A percentile compares a stretch with the other conserved stretches of the same genome.
phyloP scores from a whole-genome alignment of 108 stramenopile species.

The Cyclotella kingstonii region DNA sequence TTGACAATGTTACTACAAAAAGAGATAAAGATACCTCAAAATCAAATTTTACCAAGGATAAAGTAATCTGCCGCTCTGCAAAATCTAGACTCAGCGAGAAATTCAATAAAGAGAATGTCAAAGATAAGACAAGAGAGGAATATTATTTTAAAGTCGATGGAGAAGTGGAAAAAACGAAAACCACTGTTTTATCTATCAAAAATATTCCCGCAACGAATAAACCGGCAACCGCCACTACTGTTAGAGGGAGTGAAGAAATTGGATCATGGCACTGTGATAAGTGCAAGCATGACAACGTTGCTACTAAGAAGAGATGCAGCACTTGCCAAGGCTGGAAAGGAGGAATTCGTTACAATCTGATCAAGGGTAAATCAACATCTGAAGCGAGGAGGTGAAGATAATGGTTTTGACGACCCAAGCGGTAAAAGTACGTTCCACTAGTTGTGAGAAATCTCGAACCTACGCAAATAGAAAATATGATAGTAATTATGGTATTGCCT shows the following conservation, averaged over 20 bases:
- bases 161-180: no score
- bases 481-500: no score
- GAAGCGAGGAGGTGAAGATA: not conserved
- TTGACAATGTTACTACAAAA: not conserved
- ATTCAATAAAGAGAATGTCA: no score
- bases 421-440: no score
- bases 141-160: no score
- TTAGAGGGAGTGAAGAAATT: not conserved
- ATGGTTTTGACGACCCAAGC: no score
- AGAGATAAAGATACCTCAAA: not conserved
- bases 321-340: conserved; percentile 5
- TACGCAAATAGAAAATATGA: no score
- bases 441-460: no score
- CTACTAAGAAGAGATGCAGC: not conserved
- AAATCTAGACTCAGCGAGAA: no score
- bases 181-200: not conserved
- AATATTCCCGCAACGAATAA: not conserved
- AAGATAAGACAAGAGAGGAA: no score
- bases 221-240: not conserved
- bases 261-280: not conserved
- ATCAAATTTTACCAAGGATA: not conserved
- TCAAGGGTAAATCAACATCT: not conserved
- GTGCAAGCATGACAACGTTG: not conserved
- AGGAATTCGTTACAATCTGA: not conserved
- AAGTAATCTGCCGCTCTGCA: no score